Evolutionary conservation across 768 basidiomycete species (phyloP).

Genomic region (Mrakia frigida): DNA sequence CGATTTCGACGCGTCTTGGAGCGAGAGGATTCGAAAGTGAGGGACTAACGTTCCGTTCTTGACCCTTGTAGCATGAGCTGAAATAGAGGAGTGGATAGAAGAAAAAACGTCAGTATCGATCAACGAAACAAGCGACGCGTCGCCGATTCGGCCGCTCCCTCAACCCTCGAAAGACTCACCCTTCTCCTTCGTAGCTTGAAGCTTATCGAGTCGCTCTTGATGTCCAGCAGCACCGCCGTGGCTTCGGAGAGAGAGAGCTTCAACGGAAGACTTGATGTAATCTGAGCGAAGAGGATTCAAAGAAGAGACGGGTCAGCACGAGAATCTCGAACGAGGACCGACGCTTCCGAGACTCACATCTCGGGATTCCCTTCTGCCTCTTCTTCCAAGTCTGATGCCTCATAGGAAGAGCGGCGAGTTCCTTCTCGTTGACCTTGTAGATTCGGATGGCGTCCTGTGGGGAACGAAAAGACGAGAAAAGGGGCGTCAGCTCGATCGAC

Average conservation of each 20-base stretch:
- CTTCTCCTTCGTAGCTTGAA: no score
- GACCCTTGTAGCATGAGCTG: background rate
- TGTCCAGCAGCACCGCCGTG: background rate
- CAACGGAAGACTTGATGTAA: background rate
- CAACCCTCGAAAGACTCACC: no score
- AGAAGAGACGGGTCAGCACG: background rate
- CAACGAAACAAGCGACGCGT: background rate
- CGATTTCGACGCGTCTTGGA: background rate
- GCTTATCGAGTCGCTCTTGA: background rate
- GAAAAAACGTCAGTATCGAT: background rate
- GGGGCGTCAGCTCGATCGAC: no score
- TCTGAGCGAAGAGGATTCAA: background rate
- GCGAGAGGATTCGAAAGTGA: background rate
- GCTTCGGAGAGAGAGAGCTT: background rate
- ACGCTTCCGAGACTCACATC: background rate
- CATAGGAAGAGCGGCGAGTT: background rate
- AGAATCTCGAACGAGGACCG: background rate
- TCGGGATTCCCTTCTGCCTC: background rate
- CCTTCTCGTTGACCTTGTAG: constrained; percentile 5
- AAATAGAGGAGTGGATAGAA: background rate
- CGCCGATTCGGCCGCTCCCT: no score
- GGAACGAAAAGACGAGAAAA: no score
- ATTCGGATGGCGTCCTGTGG: background rate
- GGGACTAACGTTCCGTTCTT: background rate
- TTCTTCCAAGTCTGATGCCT: background rate